phyloP scores from a whole-genome alignment of 2,329 filamentous ascomycete species.

The Nothomitra cinnamomea region DNA sequence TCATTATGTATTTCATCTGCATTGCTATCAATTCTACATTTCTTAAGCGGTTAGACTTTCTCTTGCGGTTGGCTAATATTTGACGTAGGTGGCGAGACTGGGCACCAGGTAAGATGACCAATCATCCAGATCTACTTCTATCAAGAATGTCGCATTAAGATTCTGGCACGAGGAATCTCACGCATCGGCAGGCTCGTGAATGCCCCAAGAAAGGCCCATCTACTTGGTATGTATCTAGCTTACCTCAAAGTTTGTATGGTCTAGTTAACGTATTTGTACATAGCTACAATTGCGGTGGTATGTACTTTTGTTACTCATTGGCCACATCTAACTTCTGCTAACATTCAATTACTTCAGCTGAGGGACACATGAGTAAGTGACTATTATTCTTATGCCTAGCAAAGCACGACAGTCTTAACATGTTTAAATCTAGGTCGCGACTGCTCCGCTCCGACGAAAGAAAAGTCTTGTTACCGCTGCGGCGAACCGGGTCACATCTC shows the following conservation, averaged over 20 bases:
- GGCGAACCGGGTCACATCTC: slow-evolving; percentile 53
- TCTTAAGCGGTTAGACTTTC: background rate
- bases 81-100: slow-evolving; percentile 47
- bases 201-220: slow-evolving; percentile 71
- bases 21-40: too few relatives aligned
- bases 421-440: slow-evolving; percentile 48
- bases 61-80: background rate
- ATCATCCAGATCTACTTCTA: slow-evolving; percentile 12
- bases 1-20: too few relatives aligned
- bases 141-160: background rate
- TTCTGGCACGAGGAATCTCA: slow-evolving; percentile 2
- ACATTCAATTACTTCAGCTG: slow-evolving; percentile 22
- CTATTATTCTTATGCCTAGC: too few relatives aligned
- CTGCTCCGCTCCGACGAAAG: slow-evolving; percentile 76
- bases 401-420: slow-evolving; percentile 4
- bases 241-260: background rate
- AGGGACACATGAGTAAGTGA: slow-evolving; percentile 60
- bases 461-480: slow-evolving; percentile 49
- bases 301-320: slow-evolving; percentile 20
- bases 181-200: slow-evolving; percentile 51
- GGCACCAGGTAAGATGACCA: slow-evolving; percentile 56
- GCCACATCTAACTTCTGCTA: slow-evolving; percentile 13
- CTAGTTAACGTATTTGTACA: slow-evolving; percentile 9
- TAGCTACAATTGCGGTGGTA: slow-evolving; percentile 71
- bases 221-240: slow-evolving; percentile 47